phyloP scores from a whole-genome alignment of 805 yeast genomes.

The Candida hungchunana region DNA sequence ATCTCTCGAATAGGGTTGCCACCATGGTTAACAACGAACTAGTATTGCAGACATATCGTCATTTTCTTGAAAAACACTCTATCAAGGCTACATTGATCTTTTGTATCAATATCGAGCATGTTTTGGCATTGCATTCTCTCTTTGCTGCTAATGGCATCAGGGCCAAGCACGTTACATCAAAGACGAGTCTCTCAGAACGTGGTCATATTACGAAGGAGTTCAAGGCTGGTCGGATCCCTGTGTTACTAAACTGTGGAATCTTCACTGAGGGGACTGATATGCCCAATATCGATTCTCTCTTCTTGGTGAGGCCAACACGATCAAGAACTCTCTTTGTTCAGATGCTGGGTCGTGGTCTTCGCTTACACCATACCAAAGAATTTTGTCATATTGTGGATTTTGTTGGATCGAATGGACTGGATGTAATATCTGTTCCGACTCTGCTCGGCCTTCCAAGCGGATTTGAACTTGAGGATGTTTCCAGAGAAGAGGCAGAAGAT shows the following conservation, averaged over 20 bases:
- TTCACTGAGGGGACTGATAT: slow-evolving; percentile 95
- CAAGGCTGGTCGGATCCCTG: slow-evolving; percentile 56
- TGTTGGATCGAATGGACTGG: slow-evolving; percentile 55
- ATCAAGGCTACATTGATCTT: slow-evolving; percentile 69
- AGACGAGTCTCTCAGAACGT: slow-evolving; percentile 51
- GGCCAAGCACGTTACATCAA: slow-evolving; percentile 69
- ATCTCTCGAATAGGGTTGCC: slow-evolving; percentile 53
- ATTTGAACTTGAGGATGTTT: slow-evolving; percentile 27
- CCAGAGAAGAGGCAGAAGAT: slow-evolving; percentile 30
- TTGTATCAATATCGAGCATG: slow-evolving; percentile 72
- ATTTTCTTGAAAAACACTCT: slow-evolving; percentile 33
- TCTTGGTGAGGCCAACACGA: slow-evolving; percentile 76
- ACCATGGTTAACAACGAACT: slow-evolving; percentile 49
- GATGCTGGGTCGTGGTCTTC: slow-evolving; percentile 88
- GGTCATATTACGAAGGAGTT: slow-evolving; percentile 52
- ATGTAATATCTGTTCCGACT: slow-evolving; percentile 53
- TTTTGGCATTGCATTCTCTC: slow-evolving; percentile 44
- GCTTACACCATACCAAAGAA: slow-evolving; percentile 57
- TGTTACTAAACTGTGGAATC: slow-evolving; percentile 81
- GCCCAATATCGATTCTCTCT: slow-evolving; percentile 78
- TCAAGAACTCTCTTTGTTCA: slow-evolving; percentile 71
- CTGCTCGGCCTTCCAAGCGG: slow-evolving; percentile 34
- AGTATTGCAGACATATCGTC: slow-evolving; percentile 49
- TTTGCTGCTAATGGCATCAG: slow-evolving; percentile 58
- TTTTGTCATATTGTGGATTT: slow-evolving; percentile 75